phyloP scores from a whole-genome alignment of 805 yeast species.

The Ogataea dorogensis region DNA sequence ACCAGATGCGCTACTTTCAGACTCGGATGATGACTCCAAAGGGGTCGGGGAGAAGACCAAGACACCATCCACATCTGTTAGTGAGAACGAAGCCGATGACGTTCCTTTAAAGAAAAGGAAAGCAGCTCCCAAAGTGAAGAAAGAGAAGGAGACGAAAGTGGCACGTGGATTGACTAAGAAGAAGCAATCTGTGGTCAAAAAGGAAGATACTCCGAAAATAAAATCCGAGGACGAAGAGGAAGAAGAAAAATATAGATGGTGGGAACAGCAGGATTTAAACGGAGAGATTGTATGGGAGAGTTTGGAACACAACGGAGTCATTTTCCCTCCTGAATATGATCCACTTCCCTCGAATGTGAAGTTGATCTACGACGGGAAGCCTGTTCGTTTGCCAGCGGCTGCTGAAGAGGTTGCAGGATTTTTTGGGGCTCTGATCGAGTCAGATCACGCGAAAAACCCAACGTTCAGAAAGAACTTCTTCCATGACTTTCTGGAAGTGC shows the following conservation, averaged over 20 bases:
- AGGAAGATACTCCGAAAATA: conserved; percentile 20
- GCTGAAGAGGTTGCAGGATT: conserved; percentile 98
- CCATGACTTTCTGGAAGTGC: conserved; percentile 65
- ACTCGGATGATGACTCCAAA: conserved; percentile 13
- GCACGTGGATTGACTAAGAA: conserved; percentile 5
- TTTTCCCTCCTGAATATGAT: conserved; percentile 90
- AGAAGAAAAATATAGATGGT: conserved; percentile 71
- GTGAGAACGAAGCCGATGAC: conserved; percentile 21
- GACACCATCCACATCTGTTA: conserved; percentile 20
- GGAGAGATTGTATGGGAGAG: conserved; percentile 84
- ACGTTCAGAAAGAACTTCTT: conserved; percentile 87
- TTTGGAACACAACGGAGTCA: conserved; percentile 83
- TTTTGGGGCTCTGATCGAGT: conserved; percentile 81
- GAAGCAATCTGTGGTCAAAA: conserved; percentile 8
- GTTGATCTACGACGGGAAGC: conserved; percentile 70
- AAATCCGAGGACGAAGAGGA: conserved; percentile 40
- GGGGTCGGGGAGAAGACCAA: neutral
- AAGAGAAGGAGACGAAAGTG: conserved; percentile 9
- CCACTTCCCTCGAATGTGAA: conserved; percentile 79
- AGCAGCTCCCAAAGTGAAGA: conserved; percentile 13
- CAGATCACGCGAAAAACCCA: conserved; percentile 87
- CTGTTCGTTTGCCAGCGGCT: conserved; percentile 68
- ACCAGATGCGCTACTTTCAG: conserved; percentile 6
- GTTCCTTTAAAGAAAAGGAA: conserved; percentile 17
- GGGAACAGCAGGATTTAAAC: conserved; percentile 75